phyloP scores from a whole-genome alignment of 306 rosid genomes.

The Trichosanthes cucumerina region DNA sequence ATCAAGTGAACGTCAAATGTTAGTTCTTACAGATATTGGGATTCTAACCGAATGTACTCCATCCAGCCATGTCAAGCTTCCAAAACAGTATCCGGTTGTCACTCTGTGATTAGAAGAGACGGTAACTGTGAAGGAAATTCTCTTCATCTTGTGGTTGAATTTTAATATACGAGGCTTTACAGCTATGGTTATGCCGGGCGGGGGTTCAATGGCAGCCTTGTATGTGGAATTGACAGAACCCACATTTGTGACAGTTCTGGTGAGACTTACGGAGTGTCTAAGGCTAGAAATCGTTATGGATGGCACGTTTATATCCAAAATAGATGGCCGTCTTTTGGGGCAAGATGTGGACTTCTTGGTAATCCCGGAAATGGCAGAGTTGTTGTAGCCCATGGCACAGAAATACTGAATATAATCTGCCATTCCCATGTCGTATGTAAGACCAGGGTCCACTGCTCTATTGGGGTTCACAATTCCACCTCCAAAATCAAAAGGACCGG shows the following conservation, averaged over 20 bases:
- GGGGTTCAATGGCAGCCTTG: neutral
- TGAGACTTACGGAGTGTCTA: neutral
- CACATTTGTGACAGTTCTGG: neutral
- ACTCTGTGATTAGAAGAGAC: neutral
- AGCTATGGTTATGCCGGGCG: neutral
- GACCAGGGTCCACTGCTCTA: neutral
- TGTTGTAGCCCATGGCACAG: neutral
- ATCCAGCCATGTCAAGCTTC: conserved; percentile 6
- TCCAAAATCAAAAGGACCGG: neutral
- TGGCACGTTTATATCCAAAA: neutral
- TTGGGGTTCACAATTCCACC: conserved; percentile 1
- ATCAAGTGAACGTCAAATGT: neutral
- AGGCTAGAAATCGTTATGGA: neutral
- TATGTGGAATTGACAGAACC: neutral
- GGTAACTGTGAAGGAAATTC: neutral
- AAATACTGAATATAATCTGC: neutral
- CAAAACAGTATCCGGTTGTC: neutral
- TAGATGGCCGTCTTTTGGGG: neutral
- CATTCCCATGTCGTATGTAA: neutral
- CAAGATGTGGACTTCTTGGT: neutral
- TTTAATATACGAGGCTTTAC: neutral
- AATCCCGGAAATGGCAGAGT: neutral
- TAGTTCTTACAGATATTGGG: neutral
- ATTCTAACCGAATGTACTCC: neutral
- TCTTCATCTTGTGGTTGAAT: neutral